Percentiles rank a stretch among this genome's conserved stretches.
phyloP scores from a whole-genome alignment of 1,284 basidiomycete species.

The Thelephora terrestris region DNA sequence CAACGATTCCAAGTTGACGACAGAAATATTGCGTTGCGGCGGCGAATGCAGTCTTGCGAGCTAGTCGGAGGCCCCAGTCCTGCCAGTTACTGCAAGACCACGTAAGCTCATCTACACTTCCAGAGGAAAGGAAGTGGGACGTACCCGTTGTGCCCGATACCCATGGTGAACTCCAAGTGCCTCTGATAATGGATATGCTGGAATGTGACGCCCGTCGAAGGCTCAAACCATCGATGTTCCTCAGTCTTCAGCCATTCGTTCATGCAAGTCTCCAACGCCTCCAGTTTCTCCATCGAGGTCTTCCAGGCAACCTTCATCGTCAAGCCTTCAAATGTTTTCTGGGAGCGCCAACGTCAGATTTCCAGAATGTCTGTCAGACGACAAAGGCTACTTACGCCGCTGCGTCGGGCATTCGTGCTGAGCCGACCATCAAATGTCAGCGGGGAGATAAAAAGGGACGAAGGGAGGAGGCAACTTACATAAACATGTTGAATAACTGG shows the following conservation, averaged over 20 bases:
- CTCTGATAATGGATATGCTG: constrained; percentile 55
- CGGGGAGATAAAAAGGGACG: not conserved
- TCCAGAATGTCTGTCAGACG: not conserved
- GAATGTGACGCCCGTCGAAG: constrained; percentile 49
- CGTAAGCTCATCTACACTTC: not conserved
- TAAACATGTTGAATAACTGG: constrained; percentile 61
- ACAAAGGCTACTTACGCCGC: constrained; percentile 33
- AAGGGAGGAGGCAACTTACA: constrained; percentile 31
- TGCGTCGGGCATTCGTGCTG: constrained; percentile 62
- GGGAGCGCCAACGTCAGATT: constrained; percentile 1
- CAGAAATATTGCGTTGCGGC: constrained; percentile 65
- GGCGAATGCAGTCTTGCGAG: constrained; percentile 64
- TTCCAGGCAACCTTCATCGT: constrained; percentile 67
- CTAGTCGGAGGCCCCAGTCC: constrained; percentile 54
- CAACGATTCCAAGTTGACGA: constrained; percentile 53
- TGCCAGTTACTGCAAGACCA: constrained; percentile 14
- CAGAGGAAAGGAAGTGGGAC: constrained; percentile 11
- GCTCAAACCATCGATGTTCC: constrained; percentile 66
- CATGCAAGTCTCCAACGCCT: constrained; percentile 50
- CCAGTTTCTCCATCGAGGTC: constrained; percentile 60
- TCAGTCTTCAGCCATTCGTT: constrained; percentile 69
- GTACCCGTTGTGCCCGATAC: constrained; percentile 60
- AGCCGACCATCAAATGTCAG: constrained; percentile 1
- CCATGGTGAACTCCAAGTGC: constrained; percentile 55
- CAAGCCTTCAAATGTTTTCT: constrained; percentile 60